Percentiles rank a stretch among this genome's conserved stretches.
Evolutionary conservation across 148 eudicot genomes (phyloP).

Genomic region (Tetragonia tetragonoides): DNA sequence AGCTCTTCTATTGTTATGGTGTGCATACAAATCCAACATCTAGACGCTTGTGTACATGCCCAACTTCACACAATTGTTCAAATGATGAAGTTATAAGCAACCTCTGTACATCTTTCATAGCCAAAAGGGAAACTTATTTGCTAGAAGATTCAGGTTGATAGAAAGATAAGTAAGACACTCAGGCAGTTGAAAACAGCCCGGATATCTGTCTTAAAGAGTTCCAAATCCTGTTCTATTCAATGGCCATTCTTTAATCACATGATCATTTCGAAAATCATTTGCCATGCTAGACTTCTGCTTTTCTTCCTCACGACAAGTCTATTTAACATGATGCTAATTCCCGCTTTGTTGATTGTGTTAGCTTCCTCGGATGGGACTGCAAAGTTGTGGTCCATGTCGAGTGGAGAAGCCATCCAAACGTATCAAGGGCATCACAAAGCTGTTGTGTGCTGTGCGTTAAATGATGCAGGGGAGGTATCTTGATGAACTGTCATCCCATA

Average conservation of each 20-base stretch:
- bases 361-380: constrained; percentile 95
- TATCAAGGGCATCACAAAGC: constrained; percentile 97
- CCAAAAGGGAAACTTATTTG: no score
- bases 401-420: constrained; percentile 67
- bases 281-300: background rate
- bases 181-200: background rate
- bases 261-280: background rate
- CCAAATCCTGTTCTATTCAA: background rate
- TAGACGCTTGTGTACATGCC: no score
- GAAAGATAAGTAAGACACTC: background rate
- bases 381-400: constrained; percentile 75
- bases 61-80: no score
- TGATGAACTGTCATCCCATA: constrained; percentile 18
- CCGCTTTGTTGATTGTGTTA: constrained; percentile 25
- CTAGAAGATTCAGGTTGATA: no score
- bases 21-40: no score
- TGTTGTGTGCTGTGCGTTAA: constrained; percentile 91
- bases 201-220: background rate
- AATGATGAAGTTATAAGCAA: no score
- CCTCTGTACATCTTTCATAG: no score
- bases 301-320: background rate
- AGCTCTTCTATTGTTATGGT: no score
- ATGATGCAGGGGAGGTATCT: constrained; percentile 85
- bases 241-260: background rate
- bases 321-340: background rate